Conservation (phyloP, 2,329 filamentous ascomycete genomes). For the Ascochyta lentis region DNA sequence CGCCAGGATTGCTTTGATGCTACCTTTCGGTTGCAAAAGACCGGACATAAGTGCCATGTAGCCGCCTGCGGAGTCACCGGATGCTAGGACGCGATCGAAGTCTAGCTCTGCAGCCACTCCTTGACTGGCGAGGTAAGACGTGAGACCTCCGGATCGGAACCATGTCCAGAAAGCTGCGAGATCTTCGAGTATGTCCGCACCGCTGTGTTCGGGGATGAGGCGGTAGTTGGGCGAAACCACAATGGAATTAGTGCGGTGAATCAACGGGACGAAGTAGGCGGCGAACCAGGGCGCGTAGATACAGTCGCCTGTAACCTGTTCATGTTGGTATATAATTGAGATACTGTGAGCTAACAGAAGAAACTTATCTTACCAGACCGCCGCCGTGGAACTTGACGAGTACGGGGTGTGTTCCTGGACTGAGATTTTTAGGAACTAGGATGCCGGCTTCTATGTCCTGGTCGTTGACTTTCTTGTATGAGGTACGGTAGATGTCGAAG, state of each 20-base stretch:
- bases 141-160: slow-evolving; percentile 36
- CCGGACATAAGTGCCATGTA: slow-evolving; percentile 47
- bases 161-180: slow-evolving; percentile 58
- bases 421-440: slow-evolving; percentile 49
- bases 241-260: slow-evolving; percentile 52
- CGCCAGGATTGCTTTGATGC: slow-evolving; percentile 32
- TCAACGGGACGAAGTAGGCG: slow-evolving; percentile 48
- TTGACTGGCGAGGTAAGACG: slow-evolving; percentile 19
- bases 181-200: slow-evolving; percentile 57
- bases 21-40: slow-evolving; percentile 25
- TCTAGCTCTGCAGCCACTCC: slow-evolving; percentile 30
- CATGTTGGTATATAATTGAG: background rate
- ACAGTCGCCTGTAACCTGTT: slow-evolving; percentile 29
- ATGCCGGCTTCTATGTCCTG: slow-evolving; percentile 49
- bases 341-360: background rate
- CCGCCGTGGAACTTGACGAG: slow-evolving; percentile 56
- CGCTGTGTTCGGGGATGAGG: slow-evolving; percentile 58
- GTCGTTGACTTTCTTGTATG: slow-evolving; percentile 51
- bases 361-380: slow-evolving; percentile 44
- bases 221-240: slow-evolving; percentile 59
- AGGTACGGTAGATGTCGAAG: slow-evolving; percentile 50
- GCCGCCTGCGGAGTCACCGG: slow-evolving; percentile 50
- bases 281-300: slow-evolving; percentile 40
- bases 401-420: slow-evolving; percentile 47
- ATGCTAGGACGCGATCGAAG: slow-evolving; percentile 34